Percentiles rank a stretch among this genome's conserved stretches.
Evolutionary conservation across 106 monocot genomes (phyloP).

Genomic region (Acorus gramineus): DNA sequence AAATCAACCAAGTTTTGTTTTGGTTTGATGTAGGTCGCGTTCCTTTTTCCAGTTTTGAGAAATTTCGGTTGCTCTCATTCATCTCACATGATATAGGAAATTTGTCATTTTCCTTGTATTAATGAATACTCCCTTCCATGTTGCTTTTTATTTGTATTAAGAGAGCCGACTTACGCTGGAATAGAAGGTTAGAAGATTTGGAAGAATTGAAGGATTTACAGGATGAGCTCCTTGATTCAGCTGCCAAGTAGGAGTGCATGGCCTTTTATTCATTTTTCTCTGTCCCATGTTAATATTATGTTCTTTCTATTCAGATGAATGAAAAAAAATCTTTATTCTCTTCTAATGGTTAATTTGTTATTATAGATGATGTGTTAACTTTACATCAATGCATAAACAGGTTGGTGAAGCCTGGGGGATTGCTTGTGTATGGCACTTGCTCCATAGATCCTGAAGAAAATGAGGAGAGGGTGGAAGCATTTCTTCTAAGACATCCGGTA

Average conservation of each 20-base stretch:
- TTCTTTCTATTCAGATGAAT: too few relatives aligned
- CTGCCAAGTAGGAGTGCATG: slow-evolving; percentile 54
- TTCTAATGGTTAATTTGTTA: too few relatives aligned
- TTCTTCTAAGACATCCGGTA: slow-evolving; percentile 73
- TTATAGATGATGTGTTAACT: too few relatives aligned
- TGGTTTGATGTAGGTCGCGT: too few relatives aligned
- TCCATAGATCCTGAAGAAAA: slow-evolving; percentile 96
- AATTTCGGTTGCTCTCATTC: too few relatives aligned
- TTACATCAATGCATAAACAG: slow-evolving; percentile 19
- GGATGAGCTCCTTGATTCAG: slow-evolving; percentile 89
- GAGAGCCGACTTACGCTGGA: slow-evolving; percentile 98
- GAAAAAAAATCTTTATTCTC: too few relatives aligned
- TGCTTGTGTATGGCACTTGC: slow-evolving; percentile 93
- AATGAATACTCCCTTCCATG: too few relatives aligned
- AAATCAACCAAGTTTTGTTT: too few relatives aligned
- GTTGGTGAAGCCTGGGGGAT: slow-evolving; percentile 86
- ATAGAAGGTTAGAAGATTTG: slow-evolving; percentile 80
- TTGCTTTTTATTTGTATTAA: slow-evolving; percentile 14
- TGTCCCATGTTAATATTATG: too few relatives aligned
- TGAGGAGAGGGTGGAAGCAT: slow-evolving; percentile 65
- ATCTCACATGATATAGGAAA: background rate
- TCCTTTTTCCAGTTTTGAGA: too few relatives aligned
- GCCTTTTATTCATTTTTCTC: too few relatives aligned
- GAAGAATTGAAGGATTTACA: slow-evolving; percentile 71
- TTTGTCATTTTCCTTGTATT: background rate